Evolutionary conservation across 1,284 basidiomycete genomes (phyloP).

Genomic region (Wallemia hederae): DNA sequence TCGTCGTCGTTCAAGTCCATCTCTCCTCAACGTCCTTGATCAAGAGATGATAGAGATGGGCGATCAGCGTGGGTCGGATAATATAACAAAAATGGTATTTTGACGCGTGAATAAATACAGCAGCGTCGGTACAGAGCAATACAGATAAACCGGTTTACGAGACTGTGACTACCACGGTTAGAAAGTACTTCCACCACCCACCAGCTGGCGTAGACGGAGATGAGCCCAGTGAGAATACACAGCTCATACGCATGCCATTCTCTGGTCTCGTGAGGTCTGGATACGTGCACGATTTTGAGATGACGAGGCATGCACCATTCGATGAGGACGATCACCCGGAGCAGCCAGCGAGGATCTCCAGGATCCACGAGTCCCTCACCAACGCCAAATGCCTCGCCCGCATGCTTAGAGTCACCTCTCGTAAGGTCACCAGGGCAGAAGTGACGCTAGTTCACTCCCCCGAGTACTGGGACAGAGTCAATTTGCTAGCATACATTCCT

Average conservation of each 20-base stretch:
- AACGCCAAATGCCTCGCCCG: background rate
- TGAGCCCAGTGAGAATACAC: background rate
- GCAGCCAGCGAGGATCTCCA: slow-evolving; percentile 34
- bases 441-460: slow-evolving; percentile 1
- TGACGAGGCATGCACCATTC: slow-evolving; percentile 42
- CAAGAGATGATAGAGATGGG: background rate
- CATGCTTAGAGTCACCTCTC: background rate
- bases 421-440: background rate
- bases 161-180: background rate
- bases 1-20: background rate
- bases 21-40: background rate
- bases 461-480: slow-evolving; percentile 4
- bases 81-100: background rate
- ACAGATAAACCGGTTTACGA: background rate
- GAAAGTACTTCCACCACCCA: background rate
- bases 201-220: background rate
- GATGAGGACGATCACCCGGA: slow-evolving; percentile 50
- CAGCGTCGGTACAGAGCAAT: no score
- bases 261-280: slow-evolving; percentile 20
- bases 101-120: background rate
- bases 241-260: slow-evolving; percentile 1
- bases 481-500: slow-evolving; percentile 27
- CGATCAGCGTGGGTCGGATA: background rate
- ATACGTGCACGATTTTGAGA: slow-evolving; percentile 58
- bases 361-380: background rate